phyloP scores from a whole-genome alignment of 2,329 filamentous ascomycete species.

The Diaporthe eres region DNA sequence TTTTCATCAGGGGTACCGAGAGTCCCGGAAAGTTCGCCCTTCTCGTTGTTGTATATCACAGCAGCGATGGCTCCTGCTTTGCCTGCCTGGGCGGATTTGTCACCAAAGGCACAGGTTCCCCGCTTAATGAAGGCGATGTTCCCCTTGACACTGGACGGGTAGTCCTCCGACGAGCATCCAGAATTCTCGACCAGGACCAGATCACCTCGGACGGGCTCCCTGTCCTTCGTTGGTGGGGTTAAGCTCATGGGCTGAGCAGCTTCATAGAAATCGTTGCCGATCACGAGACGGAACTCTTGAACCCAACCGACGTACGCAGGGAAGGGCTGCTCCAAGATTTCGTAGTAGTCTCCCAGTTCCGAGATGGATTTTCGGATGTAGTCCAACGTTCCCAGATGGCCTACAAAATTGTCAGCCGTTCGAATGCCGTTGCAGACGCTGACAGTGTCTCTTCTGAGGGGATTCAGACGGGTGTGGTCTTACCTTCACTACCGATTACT shows the following conservation, averaged over 20 bases:
- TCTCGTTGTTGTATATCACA: constrained; percentile 81
- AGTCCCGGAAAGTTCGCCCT: constrained; percentile 75
- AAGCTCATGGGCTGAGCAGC: constrained; percentile 72
- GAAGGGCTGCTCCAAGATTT: constrained; percentile 74
- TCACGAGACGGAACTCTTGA: constrained; percentile 69
- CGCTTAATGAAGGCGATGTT: constrained; percentile 80
- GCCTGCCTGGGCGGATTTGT: constrained; percentile 78
- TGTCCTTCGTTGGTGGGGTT: constrained; percentile 75
- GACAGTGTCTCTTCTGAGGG: neutral
- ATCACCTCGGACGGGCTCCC: constrained; percentile 70
- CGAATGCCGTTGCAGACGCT: too few species aligned
- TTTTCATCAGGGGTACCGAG: constrained; percentile 72
- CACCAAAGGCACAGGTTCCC: constrained; percentile 79
- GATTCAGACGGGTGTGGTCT: constrained; percentile 27
- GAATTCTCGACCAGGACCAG: constrained; percentile 72
- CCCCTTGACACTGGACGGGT: constrained; percentile 68
- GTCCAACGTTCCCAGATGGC: constrained; percentile 74
- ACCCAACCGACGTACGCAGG: constrained; percentile 73
- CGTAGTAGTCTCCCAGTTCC: constrained; percentile 72
- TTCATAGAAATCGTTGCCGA: constrained; percentile 66
- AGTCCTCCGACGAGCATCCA: constrained; percentile 77
- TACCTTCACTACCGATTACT: constrained; percentile 77
- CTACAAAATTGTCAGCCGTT: constrained; percentile 51
- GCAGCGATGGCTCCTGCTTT: constrained; percentile 79
- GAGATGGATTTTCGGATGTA: constrained; percentile 72